Evolutionary conservation across 345 rosid genomes (phyloP).

Genomic region (Punica granatum): DNA sequence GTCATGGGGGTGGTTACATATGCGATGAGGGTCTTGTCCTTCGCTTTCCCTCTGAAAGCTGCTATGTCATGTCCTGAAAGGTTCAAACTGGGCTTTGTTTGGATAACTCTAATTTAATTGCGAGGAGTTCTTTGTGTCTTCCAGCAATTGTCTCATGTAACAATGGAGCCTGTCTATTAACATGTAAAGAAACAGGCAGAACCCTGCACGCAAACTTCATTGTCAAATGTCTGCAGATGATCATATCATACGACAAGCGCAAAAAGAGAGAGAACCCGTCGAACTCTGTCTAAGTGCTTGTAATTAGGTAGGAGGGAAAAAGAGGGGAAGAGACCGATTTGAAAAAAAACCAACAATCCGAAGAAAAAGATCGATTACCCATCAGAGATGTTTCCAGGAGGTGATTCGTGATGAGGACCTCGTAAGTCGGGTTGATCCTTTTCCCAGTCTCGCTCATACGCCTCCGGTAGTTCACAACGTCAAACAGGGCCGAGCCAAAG

Average conservation of each 20-base stretch:
- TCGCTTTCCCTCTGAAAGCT: neutral
- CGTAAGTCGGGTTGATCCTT: conserved; percentile 32
- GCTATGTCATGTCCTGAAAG: neutral
- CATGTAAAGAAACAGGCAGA: conserved; percentile 13
- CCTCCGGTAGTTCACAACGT: conserved; percentile 15
- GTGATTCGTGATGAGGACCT: conserved; percentile 31
- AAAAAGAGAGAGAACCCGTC: neutral
- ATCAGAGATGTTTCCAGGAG: conserved; percentile 40
- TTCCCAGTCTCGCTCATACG: conserved; percentile 23
- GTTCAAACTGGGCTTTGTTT: neutral
- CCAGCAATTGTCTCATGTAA: neutral
- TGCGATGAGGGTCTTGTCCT: neutral
- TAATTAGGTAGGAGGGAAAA: no score
- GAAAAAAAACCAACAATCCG: no score
- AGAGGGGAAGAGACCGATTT: no score
- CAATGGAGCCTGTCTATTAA: conserved; percentile 14
- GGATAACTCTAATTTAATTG: neutral
- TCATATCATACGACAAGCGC: neutral
- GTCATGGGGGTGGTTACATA: no score
- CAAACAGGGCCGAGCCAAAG: conserved; percentile 19
- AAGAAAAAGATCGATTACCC: conserved; percentile 21
- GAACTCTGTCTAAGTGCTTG: neutral
- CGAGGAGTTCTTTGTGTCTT: neutral
- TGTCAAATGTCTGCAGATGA: neutral
- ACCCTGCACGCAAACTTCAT: conserved; percentile 21